Conservation (phyloP, 306 rosid genomes). For the Rosa rugosa region DNA sequence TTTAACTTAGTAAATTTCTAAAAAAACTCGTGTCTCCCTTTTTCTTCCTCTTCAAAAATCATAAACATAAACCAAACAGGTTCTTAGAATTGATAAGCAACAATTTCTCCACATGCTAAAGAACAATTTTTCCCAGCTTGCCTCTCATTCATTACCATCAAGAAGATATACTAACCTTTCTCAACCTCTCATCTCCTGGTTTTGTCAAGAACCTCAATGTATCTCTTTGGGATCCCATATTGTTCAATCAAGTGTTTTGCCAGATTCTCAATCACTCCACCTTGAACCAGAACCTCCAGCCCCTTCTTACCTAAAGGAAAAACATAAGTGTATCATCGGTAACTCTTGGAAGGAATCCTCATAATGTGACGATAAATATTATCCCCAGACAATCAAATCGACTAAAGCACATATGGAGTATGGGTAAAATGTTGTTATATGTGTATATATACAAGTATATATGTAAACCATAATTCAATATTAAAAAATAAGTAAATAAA, state of each 20-base stretch:
- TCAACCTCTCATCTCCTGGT: slow-evolving; percentile 52
- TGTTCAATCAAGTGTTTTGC: slow-evolving; percentile 83
- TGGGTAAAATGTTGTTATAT: too few species aligned
- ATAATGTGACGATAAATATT: background rate
- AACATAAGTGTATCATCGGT: too few species aligned
- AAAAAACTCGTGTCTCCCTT: background rate
- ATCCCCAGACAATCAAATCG: background rate
- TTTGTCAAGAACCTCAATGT: slow-evolving; percentile 87
- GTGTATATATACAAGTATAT: too few species aligned
- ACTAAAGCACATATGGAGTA: background rate
- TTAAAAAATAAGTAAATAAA: too few species aligned
- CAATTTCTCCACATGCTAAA: background rate
- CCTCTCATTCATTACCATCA: background rate
- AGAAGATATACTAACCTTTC: background rate
- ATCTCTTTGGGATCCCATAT: slow-evolving; percentile 87
- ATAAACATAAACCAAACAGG: background rate
- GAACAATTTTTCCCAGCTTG: background rate
- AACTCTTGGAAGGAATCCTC: background rate
- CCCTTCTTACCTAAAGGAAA: slow-evolving; percentile 76
- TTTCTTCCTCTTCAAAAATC: background rate
- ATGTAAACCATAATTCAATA: too few species aligned
- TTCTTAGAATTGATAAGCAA: background rate
- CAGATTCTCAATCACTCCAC: slow-evolving; percentile 85
- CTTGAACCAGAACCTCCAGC: slow-evolving; percentile 82
- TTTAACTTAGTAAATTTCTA: too few species aligned